Base-by-base conservation (phyloP, 805 yeast genomes). In the Candida namnaoensis region DNA sequence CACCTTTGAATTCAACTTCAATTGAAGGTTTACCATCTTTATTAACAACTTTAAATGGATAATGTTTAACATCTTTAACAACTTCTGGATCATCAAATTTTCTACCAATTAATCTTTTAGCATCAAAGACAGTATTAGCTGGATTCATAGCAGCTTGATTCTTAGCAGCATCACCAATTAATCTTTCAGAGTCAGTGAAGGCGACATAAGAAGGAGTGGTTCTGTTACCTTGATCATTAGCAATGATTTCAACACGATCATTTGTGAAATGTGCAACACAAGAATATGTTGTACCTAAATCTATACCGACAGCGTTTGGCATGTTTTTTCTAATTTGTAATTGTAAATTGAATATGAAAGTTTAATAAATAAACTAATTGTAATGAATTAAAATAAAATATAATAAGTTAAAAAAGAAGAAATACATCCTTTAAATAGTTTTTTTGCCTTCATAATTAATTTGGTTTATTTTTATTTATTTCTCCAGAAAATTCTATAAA, bases 61-160 rank as follows among this genome's bases (percentile, higher is more conserved):
- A 82, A 69, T 86, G 96, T 68, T 85, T 86, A 51, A 82, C 68
- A 61, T 88, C 96, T 43, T 65, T 73, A 52, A 75, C 80, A 43
- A 88, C 93, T 57, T 81, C 91, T 38, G 80, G 74, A 58, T 90
- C 96, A 51, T 68, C 65, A 58, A 81, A 86, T 61, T 86, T 77
- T 71, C 81, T 80, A 54, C 95, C 95, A 62, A 90, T 90, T 62
- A 90, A 78, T 72, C 97, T 84, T 75, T 90, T 90, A 58, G 95
- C 95, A 59, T 90, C 97, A 58, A 90, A 90, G 47, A 90, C 90
- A 37, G 97, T 90, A 76, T 90, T 90, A 46, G 71, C 53, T 41
- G 97, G 97, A 72, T 91, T 91, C 81, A 90, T 85, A 51, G 97
- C 96, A 43, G 96, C 96, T 72, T 91, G 97, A 69, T 91, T 90